phyloP scores from a whole-genome alignment of 2,329 filamentous ascomycete genomes.

The Phialophora tarda region DNA sequence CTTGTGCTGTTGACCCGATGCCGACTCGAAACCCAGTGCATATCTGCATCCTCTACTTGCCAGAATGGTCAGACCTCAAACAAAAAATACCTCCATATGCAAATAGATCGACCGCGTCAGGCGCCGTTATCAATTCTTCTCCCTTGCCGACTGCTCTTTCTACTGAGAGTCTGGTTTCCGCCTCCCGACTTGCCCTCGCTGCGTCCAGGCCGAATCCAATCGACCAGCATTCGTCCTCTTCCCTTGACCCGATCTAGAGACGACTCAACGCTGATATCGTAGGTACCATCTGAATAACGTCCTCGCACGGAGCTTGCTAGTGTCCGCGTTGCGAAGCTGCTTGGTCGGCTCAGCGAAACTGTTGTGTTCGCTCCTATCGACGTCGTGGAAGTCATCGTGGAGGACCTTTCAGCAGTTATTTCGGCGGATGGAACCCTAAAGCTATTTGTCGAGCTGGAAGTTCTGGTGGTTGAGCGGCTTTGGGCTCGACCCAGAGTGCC shows the following conservation, averaged over 20 bases:
- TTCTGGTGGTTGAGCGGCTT: neutral
- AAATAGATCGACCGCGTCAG: neutral
- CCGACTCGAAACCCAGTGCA: neutral
- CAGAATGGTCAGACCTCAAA: neutral
- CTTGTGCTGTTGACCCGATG: neutral
- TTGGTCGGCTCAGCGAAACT: conserved; percentile 11
- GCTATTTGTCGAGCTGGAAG: conserved; percentile 1
- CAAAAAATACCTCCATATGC: neutral
- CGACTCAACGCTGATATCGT: conserved; percentile 15
- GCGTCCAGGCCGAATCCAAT: conserved; percentile 31
- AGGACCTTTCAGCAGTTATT: conserved; percentile 2
- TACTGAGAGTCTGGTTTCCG: conserved; percentile 2
- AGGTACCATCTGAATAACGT: conserved; percentile 31
- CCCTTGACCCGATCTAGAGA: conserved; percentile 26
- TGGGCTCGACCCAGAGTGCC: neutral
- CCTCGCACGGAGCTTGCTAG: conserved; percentile 15
- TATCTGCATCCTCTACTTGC: neutral
- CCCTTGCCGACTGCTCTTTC: conserved; percentile 8
- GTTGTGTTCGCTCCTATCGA: conserved; percentile 10
- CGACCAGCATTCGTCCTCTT: conserved; percentile 32
- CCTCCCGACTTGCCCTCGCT: neutral
- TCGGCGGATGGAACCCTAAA: conserved; percentile 1
- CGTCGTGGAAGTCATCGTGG: conserved; percentile 13
- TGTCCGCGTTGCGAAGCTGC: conserved; percentile 1
- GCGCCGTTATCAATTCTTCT: neutral